phyloP scores from a whole-genome alignment of 108 stramenopile species.

The Cyclotella distinguenda region DNA sequence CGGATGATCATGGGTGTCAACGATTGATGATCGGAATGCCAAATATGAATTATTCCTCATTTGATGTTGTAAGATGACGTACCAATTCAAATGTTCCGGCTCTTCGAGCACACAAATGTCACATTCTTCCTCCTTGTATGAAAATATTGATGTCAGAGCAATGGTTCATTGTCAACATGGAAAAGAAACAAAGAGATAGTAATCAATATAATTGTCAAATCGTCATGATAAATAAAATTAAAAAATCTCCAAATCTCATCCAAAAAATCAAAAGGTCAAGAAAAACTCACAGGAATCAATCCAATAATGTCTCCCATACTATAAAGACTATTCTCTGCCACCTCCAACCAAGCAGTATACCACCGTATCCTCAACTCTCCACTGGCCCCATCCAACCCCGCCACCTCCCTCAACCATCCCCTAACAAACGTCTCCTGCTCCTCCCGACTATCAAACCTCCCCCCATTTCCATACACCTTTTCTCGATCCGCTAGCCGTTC shows the following conservation, averaged over 20 bases:
- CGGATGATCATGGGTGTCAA: neutral
- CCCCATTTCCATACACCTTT: constrained; percentile 57
- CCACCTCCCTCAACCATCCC: constrained; percentile 56
- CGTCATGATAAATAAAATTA: no score
- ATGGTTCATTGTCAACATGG: no score
- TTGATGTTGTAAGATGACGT: no score
- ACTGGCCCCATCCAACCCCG: constrained; percentile 44
- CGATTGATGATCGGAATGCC: neutral
- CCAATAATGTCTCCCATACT: constrained; percentile 75
- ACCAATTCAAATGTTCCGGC: constrained; percentile 93
- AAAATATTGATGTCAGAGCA: no score
- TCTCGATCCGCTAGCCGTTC: constrained; percentile 63
- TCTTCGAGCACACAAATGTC: constrained; percentile 92
- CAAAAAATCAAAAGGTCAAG: neutral
- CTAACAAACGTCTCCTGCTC: constrained; percentile 81
- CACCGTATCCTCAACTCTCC: constrained; percentile 41
- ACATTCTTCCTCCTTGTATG: constrained; percentile 52
- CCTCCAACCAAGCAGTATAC: constrained; percentile 58
- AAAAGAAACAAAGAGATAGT: neutral
- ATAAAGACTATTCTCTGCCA: constrained; percentile 47
- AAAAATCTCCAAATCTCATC: neutral
- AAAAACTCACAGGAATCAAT: constrained; percentile 52
- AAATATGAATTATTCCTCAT: no score
- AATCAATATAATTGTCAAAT: no score
- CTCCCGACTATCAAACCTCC: constrained; percentile 52